These are phyloP conservation scores for Desmodesmus armatus DNA, from an alignment of 139 green algal species.

Conservation along the genomic window DNA sequence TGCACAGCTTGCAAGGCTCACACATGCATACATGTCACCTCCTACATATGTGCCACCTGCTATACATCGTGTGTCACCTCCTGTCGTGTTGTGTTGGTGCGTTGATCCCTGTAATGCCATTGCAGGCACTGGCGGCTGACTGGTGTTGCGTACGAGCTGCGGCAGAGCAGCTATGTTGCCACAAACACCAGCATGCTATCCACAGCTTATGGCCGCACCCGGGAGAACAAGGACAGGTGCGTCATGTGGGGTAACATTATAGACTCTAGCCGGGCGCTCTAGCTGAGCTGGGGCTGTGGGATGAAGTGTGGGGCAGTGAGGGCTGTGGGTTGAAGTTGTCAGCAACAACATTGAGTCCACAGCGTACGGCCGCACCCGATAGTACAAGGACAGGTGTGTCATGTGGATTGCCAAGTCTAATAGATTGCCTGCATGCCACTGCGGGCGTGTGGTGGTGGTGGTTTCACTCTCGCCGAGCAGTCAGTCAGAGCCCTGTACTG, in stretches of 20 bases:
- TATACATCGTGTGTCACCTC: background rate
- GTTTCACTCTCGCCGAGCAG: no score
- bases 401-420: no score
- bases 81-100: background rate
- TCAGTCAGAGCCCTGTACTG: no score
- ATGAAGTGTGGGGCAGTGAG: no score
- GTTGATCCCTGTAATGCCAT: background rate
- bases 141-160: conserved; percentile 75
- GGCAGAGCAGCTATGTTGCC: conserved; percentile 63
- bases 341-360: conserved; percentile 76
- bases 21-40: no score
- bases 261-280: background rate
- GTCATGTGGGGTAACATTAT: no score
- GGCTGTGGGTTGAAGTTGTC: no score
- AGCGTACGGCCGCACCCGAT: conserved; percentile 65
- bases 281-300: background rate
- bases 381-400: conserved; percentile 73
- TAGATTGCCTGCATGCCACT: background rate
- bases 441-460: background rate
- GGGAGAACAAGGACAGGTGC: conserved; percentile 74
- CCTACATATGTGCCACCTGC: background rate
- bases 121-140: conserved; percentile 48
- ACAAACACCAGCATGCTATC: conserved; percentile 76
- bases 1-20: no score
- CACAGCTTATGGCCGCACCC: conserved; percentile 67